Conservation (phyloP, 169 alveolate species). For the Eimeria acervulina region DNA sequence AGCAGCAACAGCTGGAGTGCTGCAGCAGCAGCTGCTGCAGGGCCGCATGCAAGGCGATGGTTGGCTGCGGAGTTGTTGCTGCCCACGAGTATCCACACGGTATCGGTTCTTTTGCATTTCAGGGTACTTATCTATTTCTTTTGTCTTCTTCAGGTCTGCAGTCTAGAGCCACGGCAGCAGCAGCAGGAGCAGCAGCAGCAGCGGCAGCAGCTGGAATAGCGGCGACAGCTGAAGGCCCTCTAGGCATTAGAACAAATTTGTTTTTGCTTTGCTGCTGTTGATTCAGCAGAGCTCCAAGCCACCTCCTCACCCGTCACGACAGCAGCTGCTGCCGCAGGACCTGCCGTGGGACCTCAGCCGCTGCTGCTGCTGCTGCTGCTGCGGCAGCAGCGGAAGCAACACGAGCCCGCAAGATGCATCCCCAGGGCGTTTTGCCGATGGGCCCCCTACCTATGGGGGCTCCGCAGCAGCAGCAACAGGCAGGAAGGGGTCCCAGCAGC, state of each 20-base stretch:
- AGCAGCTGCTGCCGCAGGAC: constrained; percentile 9
- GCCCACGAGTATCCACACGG: neutral
- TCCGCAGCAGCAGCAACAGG: constrained; percentile 4
- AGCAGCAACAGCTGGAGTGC: neutral
- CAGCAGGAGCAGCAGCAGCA: neutral
- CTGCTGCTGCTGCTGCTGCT: constrained; percentile 24
- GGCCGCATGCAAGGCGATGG: constrained; percentile 24
- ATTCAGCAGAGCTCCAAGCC: neutral
- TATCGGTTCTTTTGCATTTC: neutral
- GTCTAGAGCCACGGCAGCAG: neutral
- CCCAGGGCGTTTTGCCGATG: constrained; percentile 30
- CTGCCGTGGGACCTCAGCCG: neutral
- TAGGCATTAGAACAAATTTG: neutral
- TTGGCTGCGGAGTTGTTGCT: neutral
- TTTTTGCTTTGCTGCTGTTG: neutral
- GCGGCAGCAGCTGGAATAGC: neutral
- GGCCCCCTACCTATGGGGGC: constrained; percentile 22
- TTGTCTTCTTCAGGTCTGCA: neutral
- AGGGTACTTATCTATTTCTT: neutral
- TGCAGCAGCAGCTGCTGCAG: neutral
- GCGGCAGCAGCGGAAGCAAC: constrained; percentile 28
- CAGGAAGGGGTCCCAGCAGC: neutral
- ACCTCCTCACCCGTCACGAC: neutral
- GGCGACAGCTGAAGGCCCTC: neutral
- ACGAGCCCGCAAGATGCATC: constrained; percentile 32